Conservation (phyloP, 768 basidiomycete genomes). For the Lyophyllum atratum region DNA sequence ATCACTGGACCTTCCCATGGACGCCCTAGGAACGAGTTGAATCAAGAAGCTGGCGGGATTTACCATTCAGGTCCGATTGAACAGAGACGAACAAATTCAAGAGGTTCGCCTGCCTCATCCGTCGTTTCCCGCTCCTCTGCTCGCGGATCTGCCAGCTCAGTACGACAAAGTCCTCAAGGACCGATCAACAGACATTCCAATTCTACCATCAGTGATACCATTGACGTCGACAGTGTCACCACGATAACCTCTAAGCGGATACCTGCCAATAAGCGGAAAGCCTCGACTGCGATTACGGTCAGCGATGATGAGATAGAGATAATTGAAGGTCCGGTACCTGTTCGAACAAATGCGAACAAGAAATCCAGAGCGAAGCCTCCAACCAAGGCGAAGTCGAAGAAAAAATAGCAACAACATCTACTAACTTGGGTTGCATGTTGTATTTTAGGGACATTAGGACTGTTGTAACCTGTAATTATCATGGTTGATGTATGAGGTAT, state of each 20-base stretch:
- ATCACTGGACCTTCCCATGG: slow-evolving; percentile 18
- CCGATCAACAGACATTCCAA: slow-evolving; percentile 41
- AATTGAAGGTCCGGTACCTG: slow-evolving; percentile 43
- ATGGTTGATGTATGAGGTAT: not conserved
- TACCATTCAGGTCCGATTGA: slow-evolving; percentile 13
- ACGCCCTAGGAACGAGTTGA: slow-evolving; percentile 21
- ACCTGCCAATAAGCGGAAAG: slow-evolving; percentile 52
- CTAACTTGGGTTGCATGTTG: not conserved
- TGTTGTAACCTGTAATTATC: slow-evolving; percentile 5
- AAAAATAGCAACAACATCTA: slow-evolving; percentile 25
- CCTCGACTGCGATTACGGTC: slow-evolving; percentile 25
- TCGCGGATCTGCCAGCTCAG: slow-evolving; percentile 52
- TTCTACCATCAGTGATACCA: slow-evolving; percentile 43
- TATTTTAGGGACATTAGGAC: not conserved
- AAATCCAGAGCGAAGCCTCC: slow-evolving; percentile 38
- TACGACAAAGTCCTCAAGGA: slow-evolving; percentile 53
- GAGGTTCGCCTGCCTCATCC: slow-evolving; percentile 46
- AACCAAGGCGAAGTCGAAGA: slow-evolving; percentile 44
- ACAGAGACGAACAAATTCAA: slow-evolving; percentile 27
- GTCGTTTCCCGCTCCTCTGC: slow-evolving; percentile 44
- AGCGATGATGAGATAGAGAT: slow-evolving; percentile 62
- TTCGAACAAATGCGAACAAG: slow-evolving; percentile 23
- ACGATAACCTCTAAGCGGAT: slow-evolving; percentile 23
- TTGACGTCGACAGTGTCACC: slow-evolving; percentile 44
- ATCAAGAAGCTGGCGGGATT: slow-evolving; percentile 22